Evolutionary conservation across 257 asterid genomes (phyloP), one percentile per base, ranked within the genome.

Genomic region (Ligustrum vulgare): DNA sequence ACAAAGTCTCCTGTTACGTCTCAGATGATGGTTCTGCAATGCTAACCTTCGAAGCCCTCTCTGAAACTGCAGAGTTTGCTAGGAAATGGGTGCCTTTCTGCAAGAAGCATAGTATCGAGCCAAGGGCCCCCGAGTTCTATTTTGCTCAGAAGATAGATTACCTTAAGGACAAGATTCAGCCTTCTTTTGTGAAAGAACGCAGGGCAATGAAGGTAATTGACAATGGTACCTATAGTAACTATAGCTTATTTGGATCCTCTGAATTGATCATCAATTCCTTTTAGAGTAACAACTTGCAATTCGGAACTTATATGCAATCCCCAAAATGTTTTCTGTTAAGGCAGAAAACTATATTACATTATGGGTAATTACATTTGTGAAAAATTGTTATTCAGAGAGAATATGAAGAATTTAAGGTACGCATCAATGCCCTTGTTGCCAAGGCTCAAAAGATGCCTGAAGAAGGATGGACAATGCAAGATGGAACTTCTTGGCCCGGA

Each of bases 401-500:
- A 67, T 84, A 84, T 58, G 87, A 84, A 75, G 87, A 84, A 58
- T 84, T 84, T 63, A 84, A 84, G 77, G 83, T 84, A 15, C 39
- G 87, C 15, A 78, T 81, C 73, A 84, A 84, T 75, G 87, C 85
- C 7, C 85, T 78, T 16, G 87, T 84, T 70, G 85, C 85, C 9
- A 84, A 84, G 69, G 87, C 87, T 60, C 87, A 84, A 72, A 84
- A 81, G 82, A 83, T 83, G 86, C 86, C 86, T 22, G 86, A 83
- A 71, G 87, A 83, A 73, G 87, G 87, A 73, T 83, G 87, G 87
- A 80, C 84, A 5, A 83, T 83, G 96, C 90, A 85, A 87, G 96
- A 90, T 69, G 96, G 96, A 79, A 90, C 93, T 72, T 43, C 93
- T 67, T 90, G 96, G 96, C 96, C 96, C 31, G 96, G 96, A 79